Conservation (phyloP, 192 early-diverging fungal genomes). For the Gaertneriomyces semiglobifer region DNA sequence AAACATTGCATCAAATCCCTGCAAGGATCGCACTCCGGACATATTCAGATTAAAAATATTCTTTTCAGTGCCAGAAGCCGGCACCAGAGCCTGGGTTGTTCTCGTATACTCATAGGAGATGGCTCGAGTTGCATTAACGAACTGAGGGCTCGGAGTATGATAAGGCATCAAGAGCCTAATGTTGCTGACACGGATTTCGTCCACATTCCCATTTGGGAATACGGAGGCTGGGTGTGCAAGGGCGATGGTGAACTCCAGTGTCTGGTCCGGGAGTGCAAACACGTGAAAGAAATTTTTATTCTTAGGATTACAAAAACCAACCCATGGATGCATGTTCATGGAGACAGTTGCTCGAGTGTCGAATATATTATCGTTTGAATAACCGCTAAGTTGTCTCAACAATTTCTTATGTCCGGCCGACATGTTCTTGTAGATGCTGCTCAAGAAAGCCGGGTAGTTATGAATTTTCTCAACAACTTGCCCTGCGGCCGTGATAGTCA, state of each 20-base stretch:
- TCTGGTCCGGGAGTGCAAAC: too few species aligned
- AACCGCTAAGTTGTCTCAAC: not conserved
- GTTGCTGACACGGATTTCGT: too few species aligned
- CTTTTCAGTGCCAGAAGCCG: not conserved
- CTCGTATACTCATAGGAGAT: not conserved
- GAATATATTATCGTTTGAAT: too few species aligned
- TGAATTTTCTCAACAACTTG: conserved; percentile 6
- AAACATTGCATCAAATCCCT: not conserved
- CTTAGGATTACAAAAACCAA: too few species aligned
- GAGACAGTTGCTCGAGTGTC: too few species aligned
- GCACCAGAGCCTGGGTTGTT: not conserved
- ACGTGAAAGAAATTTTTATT: too few species aligned
- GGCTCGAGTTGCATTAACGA: not conserved
- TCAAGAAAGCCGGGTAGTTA: conserved; percentile 3
- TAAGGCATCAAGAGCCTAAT: not conserved
- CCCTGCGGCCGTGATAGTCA: conserved; percentile 1
- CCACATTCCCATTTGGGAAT: too few species aligned
- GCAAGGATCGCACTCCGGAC: not conserved
- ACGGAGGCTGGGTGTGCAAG: too few species aligned
- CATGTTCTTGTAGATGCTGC: conserved; percentile 11
- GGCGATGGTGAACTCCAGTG: too few species aligned
- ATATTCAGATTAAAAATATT: conserved; percentile 4
- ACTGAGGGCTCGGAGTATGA: not conserved
- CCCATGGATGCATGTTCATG: too few species aligned
- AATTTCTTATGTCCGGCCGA: conserved; percentile 7